Conservation (phyloP, 2,329 filamentous ascomycete genomes). For the Plenodomus biglobosus region DNA sequence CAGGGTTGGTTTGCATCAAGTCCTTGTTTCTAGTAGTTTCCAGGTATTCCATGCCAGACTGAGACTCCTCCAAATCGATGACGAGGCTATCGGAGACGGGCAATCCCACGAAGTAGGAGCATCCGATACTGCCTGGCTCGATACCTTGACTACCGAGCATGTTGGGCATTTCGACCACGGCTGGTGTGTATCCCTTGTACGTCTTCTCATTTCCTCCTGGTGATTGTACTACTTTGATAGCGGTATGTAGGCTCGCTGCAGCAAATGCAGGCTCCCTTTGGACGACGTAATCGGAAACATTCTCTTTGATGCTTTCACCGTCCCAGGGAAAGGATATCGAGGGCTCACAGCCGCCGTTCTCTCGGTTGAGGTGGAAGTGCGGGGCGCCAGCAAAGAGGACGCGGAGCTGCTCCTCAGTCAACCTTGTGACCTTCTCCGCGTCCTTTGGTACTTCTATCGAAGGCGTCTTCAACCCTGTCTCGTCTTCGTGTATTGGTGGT, state of each 20-base stretch:
- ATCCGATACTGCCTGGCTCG: slow-evolving; percentile 71
- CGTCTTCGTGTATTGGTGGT: slow-evolving; percentile 8
- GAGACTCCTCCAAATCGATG: slow-evolving; percentile 57
- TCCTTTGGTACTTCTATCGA: slow-evolving; percentile 14
- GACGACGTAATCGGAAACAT: slow-evolving; percentile 58
- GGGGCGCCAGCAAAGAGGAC: slow-evolving; percentile 75
- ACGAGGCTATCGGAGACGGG: slow-evolving; percentile 63
- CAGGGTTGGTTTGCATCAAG: slow-evolving; percentile 39
- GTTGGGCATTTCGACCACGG: slow-evolving; percentile 60
- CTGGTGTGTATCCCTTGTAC: slow-evolving; percentile 35
- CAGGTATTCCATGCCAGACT: slow-evolving; percentile 30
- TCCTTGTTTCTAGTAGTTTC: slow-evolving; percentile 50
- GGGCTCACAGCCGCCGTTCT: slow-evolving; percentile 63
- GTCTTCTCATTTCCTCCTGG: slow-evolving; percentile 15
- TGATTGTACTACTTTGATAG: slow-evolving; percentile 15
- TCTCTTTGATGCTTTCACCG: slow-evolving; percentile 58
- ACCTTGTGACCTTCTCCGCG: slow-evolving; percentile 16
- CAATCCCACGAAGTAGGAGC: slow-evolving; percentile 67
- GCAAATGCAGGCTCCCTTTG: slow-evolving; percentile 42
- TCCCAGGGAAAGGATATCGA: slow-evolving; percentile 70
- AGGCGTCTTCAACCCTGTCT: slow-evolving; percentile 14
- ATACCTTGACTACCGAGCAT: slow-evolving; percentile 73
- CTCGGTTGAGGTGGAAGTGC: slow-evolving; percentile 66
- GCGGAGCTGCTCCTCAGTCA: slow-evolving; percentile 60
- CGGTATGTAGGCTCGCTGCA: slow-evolving; percentile 34